These are phyloP conservation scores for Hibiscus mutabilis DNA, from an alignment of 345 rosid genomes.

Conservation along the genomic window DNA sequence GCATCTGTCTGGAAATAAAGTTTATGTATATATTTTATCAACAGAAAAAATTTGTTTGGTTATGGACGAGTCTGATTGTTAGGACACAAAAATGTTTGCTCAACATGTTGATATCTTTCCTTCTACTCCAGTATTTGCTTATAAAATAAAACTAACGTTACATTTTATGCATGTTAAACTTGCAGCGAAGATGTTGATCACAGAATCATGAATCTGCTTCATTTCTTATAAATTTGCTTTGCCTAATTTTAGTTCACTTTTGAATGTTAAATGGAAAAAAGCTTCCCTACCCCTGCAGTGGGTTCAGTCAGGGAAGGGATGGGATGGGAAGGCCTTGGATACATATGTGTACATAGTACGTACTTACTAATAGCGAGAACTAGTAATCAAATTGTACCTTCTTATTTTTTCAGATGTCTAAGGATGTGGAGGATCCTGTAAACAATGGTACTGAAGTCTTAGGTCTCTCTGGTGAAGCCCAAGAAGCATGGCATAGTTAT, in stretches of 20 bases:
- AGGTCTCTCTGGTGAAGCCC: not conserved
- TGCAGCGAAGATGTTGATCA: not conserved
- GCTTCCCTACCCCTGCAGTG: not conserved
- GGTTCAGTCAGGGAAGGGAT: not conserved
- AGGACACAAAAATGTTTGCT: too few species aligned
- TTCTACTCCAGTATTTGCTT: too few species aligned
- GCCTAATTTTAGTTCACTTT: not conserved
- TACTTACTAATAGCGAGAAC: not conserved
- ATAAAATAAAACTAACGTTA: too few species aligned
- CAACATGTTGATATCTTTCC: not conserved
- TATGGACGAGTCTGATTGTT: not conserved
- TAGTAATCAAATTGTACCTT: not conserved
- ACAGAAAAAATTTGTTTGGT: not conserved
- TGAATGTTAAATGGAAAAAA: not conserved
- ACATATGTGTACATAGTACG: not conserved
- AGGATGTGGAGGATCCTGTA: slow-evolving; percentile 1
- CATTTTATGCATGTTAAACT: not conserved
- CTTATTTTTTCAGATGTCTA: slow-evolving; percentile 1
- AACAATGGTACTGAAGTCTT: not conserved
- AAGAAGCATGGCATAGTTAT: slow-evolving; percentile 2
- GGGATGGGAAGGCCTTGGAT: not conserved
- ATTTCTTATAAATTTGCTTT: not conserved
- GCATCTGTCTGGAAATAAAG: not conserved
- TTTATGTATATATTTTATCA: not conserved
- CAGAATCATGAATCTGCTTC: too few species aligned